Conservation (phyloP, 2,329 filamentous ascomycete genomes). For the Cladosporium oxysporum region DNA sequence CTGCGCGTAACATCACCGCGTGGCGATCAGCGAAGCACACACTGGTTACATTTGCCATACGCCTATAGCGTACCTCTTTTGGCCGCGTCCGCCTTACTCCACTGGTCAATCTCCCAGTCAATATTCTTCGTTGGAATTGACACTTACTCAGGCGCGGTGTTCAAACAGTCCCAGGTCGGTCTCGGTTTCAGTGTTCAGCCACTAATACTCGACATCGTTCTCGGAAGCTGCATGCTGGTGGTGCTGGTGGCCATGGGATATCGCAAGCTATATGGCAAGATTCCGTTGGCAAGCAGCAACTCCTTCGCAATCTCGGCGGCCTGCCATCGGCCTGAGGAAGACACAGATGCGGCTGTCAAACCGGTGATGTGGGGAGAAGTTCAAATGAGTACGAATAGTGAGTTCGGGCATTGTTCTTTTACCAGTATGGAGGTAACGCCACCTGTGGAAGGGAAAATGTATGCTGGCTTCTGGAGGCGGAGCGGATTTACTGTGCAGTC, state of each 20-base stretch:
- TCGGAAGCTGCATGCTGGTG: constrained; percentile 18
- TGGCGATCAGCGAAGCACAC: constrained; percentile 43
- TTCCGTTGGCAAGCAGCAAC: constrained; percentile 26
- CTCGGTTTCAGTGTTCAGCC: constrained; percentile 13
- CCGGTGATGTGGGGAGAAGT: constrained; percentile 28
- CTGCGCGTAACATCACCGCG: constrained; percentile 43
- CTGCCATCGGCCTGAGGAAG: constrained; percentile 24
- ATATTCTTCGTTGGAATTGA: constrained; percentile 44
- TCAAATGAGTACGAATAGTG: constrained; percentile 4
- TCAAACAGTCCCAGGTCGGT: not conserved
- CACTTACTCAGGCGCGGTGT: constrained; percentile 23
- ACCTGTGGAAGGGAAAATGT: constrained; percentile 2
- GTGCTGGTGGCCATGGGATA: constrained; percentile 18
- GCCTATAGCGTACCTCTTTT: constrained; percentile 42
- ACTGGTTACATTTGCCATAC: constrained; percentile 46
- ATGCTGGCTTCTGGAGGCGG: not conserved
- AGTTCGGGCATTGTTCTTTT: constrained; percentile 27
- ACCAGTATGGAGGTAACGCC: constrained; percentile 23
- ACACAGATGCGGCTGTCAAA: constrained; percentile 25
- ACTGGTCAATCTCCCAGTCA: constrained; percentile 49
- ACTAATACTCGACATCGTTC: constrained; percentile 10
- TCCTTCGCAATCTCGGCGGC: constrained; percentile 28
- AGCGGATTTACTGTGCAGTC: no score
- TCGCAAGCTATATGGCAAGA: constrained; percentile 21
- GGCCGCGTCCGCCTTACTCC: constrained; percentile 36